phyloP scores from a whole-genome alignment of 371 early-diverging fungal genomes.

The Mortierella sp. region DNA sequence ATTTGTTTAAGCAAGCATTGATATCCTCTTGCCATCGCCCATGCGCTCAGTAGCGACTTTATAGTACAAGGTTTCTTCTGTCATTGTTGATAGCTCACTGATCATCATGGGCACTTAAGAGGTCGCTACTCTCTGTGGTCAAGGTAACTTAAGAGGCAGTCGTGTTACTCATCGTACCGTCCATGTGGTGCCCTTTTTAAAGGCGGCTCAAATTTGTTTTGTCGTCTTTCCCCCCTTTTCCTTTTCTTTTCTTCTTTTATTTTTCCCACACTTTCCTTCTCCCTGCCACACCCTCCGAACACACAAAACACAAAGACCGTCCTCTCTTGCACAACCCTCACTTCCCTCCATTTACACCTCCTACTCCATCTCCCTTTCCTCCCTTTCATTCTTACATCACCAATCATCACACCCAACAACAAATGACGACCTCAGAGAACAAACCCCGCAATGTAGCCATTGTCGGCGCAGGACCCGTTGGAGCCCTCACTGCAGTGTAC shows the following conservation, averaged over 20 bases:
- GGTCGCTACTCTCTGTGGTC: background rate
- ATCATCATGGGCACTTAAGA: background rate
- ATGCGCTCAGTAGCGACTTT: background rate
- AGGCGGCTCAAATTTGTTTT: background rate
- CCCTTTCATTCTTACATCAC: background rate
- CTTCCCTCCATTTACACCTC: background rate
- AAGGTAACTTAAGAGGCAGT: slow-evolving; percentile 33
- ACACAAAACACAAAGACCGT: background rate
- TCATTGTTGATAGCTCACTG: background rate
- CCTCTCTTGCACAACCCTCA: background rate
- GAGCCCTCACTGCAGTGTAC: slow-evolving; percentile 90
- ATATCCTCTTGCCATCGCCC: too few species aligned
- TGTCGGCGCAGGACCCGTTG: slow-evolving; percentile 96
- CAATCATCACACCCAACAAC: background rate
- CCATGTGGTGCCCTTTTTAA: too few species aligned
- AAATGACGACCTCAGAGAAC: slow-evolving; percentile 25
- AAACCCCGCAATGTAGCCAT: slow-evolving; percentile 69
- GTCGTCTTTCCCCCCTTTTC: background rate
- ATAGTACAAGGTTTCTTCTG: background rate
- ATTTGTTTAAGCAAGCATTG: background rate
- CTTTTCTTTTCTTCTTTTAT: background rate
- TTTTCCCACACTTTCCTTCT: background rate
- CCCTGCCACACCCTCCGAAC: background rate
- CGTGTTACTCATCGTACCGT: background rate
- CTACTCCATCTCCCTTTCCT: background rate